Evolutionary conservation across 2,329 filamentous ascomycete genomes (phyloP), one percentile per base, ranked within the genome.

Genomic region (Xylaria sp.): DNA sequence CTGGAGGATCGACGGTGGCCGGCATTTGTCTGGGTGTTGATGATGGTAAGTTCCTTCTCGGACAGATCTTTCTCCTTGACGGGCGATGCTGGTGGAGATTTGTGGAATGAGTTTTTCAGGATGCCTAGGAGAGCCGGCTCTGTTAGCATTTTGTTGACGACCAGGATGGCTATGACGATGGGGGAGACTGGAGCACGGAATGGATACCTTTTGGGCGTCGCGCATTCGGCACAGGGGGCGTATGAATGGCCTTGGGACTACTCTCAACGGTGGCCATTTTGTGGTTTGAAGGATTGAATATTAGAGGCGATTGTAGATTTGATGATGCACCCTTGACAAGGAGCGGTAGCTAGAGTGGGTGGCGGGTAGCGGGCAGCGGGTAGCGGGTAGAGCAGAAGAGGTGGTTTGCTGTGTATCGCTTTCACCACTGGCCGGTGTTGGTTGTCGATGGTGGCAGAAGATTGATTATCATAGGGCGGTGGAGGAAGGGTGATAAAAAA

Each of bases 21-120:
- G 54, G 96, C 94, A 84, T 99, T 99, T 79, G 93, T 90, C 70
- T 98, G 89, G 0, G 96, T 99, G 82, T 99, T 99, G 80, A 94
- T 91, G 69, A 98, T 89, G 3, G 94, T 97, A 75, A 98, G 85
- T 78, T 98, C 96, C 82, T 97, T 96, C 73, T 94, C 91, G 3
- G 88, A 89, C 74, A 89, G 73, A 79, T 89, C 81, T 75, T 84
- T 79, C 74, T 84, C 82, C 74, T 82, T 77, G 66, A 84, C 76
- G 76, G 86, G 74, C 79, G 87, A 74, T 81, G 86, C 69, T 79
- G 86, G 84, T 23, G 89, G 87, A 35, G 88, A 87, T 68, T 86
- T 84, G 75, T 87, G 90, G 70, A 87, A 93, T 58, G 92, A 91
- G 84, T 97, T 97, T 83, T 98, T 98, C 75, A 98, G 89, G 76